Conservation (phyloP, 148 eudicot genomes). For the Camellia granthamiana region DNA sequence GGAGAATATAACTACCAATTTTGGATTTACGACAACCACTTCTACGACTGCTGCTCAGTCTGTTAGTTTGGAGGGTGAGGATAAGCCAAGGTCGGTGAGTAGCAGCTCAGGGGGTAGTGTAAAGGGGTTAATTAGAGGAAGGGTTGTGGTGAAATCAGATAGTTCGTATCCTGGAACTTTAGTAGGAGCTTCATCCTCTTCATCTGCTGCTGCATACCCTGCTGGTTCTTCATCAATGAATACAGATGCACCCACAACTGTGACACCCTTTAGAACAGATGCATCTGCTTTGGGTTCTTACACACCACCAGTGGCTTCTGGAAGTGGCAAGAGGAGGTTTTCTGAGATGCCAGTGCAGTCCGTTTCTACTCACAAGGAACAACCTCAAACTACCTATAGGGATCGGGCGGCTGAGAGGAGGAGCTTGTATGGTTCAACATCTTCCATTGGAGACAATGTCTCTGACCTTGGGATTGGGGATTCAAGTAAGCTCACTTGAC, state of each 20-base stretch:
- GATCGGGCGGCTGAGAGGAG: constrained; percentile 99
- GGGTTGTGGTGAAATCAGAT: constrained; percentile 65
- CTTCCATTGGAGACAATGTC: constrained; percentile 60
- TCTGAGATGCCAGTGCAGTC: constrained; percentile 76
- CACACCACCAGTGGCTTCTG: constrained; percentile 54
- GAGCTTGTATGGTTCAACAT: constrained; percentile 82
- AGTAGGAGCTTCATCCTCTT: constrained; percentile 18
- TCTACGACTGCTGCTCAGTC: constrained; percentile 22
- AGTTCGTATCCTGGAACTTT: not conserved
- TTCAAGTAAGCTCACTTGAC: constrained; percentile 60
- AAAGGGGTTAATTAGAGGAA: constrained; percentile 84
- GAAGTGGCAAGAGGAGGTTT: constrained; percentile 85
- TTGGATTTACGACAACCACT: constrained; percentile 30
- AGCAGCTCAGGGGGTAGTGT: constrained; percentile 61
- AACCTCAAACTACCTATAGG: constrained; percentile 62
- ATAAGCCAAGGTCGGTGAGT: constrained; percentile 53
- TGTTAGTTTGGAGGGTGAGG: constrained; percentile 42
- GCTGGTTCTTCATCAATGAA: not conserved
- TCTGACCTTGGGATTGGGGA: constrained; percentile 48
- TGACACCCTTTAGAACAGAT: constrained; percentile 77
- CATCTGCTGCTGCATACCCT: constrained; percentile 23
- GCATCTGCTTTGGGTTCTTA: constrained; percentile 76
- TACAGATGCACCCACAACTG: constrained; percentile 38
- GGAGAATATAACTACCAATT: constrained; percentile 40
- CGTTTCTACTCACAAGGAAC: constrained; percentile 49